Percentiles rank a stretch among this genome's conserved stretches.
Conservation (phyloP, 1,139 yeast species). For the Citeromyces hawaiiensis region DNA sequence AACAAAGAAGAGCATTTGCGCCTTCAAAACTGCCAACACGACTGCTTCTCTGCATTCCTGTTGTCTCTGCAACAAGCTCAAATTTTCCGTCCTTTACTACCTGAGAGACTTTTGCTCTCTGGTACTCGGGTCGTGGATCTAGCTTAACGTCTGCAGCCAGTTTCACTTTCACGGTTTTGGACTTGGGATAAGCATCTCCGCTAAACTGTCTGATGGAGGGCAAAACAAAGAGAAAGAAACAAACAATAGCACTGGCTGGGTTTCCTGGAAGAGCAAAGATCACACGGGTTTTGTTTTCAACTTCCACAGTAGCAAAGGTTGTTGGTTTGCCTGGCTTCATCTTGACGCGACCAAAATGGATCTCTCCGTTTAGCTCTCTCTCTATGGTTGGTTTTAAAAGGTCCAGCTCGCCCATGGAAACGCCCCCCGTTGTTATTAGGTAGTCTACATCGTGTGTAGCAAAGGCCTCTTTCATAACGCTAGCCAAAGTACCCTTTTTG, state of each 20-base stretch:
- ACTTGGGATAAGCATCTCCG: constrained; percentile 16
- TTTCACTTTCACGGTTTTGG: constrained; percentile 19
- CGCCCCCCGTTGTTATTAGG: constrained; percentile 37
- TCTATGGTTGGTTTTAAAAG: constrained; percentile 31
- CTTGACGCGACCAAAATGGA: constrained; percentile 36
- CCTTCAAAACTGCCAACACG: constrained; percentile 29
- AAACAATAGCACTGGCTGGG: constrained; percentile 36
- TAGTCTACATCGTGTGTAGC: constrained; percentile 19
- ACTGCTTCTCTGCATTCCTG: constrained; percentile 36
- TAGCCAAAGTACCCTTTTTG: constrained; percentile 13
- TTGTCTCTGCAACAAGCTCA: constrained; percentile 20
- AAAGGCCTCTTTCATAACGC: constrained; percentile 14
- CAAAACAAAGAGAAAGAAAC: constrained; percentile 29
- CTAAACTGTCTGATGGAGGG: constrained; percentile 23
- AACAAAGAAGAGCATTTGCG: constrained; percentile 27
- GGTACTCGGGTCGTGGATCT: constrained; percentile 37
- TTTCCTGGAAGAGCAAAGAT: constrained; percentile 39
- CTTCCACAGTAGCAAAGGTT: constrained; percentile 30
- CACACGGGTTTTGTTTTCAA: constrained; percentile 8
- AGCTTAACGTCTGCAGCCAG: constrained; percentile 17
- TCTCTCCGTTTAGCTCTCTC: constrained; percentile 21
- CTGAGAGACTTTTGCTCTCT: constrained; percentile 22
- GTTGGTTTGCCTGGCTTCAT: constrained; percentile 46
- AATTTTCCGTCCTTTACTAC: constrained; percentile 7
- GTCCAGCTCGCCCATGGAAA: constrained; percentile 41